A percentile compares a stretch with the other conserved stretches of the same genome.
Conservation (phyloP, 306 rosid genomes). For the Geum urbanum region DNA sequence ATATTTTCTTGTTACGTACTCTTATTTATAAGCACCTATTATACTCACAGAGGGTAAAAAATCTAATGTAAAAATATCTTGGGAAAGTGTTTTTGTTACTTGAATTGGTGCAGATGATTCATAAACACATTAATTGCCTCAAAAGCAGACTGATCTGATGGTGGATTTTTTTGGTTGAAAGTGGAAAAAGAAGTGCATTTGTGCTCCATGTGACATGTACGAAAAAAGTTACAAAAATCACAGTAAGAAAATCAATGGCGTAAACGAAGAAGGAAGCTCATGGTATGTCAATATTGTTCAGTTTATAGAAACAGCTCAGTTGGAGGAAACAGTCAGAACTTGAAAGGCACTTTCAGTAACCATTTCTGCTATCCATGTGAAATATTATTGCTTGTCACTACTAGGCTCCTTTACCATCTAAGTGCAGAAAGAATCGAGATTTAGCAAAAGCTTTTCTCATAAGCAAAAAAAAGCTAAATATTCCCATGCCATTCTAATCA, state of each 20-base stretch:
- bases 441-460: conserved; percentile 37
- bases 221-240: conserved; percentile 31
- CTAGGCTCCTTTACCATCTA: conserved; percentile 29
- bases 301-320: conserved; percentile 34
- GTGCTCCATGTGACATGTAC: conserved; percentile 51
- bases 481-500: conserved; percentile 51
- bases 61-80: not conserved
- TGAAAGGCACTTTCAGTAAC: conserved; percentile 48
- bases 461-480: conserved; percentile 46
- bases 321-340: conserved; percentile 43
- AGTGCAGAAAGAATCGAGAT: conserved; percentile 47
- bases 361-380: conserved; percentile 41
- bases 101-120: conserved; percentile 15
- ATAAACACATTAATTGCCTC: conserved; percentile 25
- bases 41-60: not conserved
- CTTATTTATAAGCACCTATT: conserved; percentile 18
- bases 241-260: conserved; percentile 38
- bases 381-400: conserved; percentile 30
- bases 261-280: conserved; percentile 41
- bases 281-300: conserved; percentile 39
- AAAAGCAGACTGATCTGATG: conserved; percentile 30
- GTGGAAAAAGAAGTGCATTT: conserved; percentile 46
- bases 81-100: conserved; percentile 17
- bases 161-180: conserved; percentile 27
- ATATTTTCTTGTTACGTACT: conserved; percentile 38